Evolutionary conservation across 352 stramenopile species (phyloP), one percentile per base, ranked within the genome.

Genomic region (Paralagenidium karlingii): DNA sequence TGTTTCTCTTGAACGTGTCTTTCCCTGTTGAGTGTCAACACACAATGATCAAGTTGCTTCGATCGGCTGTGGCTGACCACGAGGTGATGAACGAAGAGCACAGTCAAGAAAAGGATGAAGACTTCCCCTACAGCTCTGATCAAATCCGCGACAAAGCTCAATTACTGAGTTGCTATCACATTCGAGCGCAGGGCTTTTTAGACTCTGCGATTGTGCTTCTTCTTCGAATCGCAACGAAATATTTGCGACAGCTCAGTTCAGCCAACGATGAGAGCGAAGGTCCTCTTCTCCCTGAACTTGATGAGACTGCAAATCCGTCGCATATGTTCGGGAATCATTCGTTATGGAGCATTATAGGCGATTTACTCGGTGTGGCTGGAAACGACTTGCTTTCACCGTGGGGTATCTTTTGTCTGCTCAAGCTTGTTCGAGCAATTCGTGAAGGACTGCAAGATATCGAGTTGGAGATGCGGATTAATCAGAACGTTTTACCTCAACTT

Each of bases 351-450:
- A 53, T 55, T 19, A 45, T 86, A 13, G 58, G 49, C 24, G 47
- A 50, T 24, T 58, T 91, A 49, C 52, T 82, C 27, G 34, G 38
- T 37, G 53, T 28, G 46, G 51, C 71, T 12, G 77, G 79, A 18
- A 54, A 56, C 38, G 65, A 86, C 38, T 45, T 83, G 5, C 31
- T 94, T 29, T 93, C 78, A 5, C 82, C 82, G 1, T 87, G 63
- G 68, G 82, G 82, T 0, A 48, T 92, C 9, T 86, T 90, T 40
- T 92, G 65, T 38, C 78, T 89, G 13, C 56, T 94, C 20, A 87
- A 86, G 39, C 55, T 88, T 39, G 59, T 89, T 34, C 65, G 70
- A 11, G 73, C 75, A 39, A 54, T 94, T 5, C 64, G 61, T 1
- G 78, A 92, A 74, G 47, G 58, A 73, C 39, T 60, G 58, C 40